Evolutionary conservation across 2,329 filamentous ascomycete species (phyloP), one percentile per base, ranked within the genome.

Genomic region (Polychaeton citri): DNA sequence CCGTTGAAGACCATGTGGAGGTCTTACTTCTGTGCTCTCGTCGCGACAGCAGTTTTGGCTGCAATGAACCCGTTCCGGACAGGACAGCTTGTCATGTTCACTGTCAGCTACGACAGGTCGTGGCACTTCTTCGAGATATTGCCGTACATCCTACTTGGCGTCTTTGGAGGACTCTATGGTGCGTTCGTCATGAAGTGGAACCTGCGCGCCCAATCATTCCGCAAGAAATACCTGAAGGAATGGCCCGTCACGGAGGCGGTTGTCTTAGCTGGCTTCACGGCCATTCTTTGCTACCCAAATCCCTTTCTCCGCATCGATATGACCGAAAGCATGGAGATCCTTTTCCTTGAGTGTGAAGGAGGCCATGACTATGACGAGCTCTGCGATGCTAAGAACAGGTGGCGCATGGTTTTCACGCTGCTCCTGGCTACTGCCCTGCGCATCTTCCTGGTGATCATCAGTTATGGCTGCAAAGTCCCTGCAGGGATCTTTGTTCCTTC

Each of bases 181-280:
- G 88, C 88, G 10, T 85, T 96, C 49, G 86, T 96, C 38, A 98
- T 96, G 57, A 94, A 95, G 56, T 95, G 88, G 85, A 95, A 98
- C 56, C 63, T 98, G 32, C 76, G 83, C 37, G 82, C 79, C 21
- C 86, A 95, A 58, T 77, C 86, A 1, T 96, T 98, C 59, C 77
- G 90, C 38, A 96, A 95, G 64, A 88, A 85, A 52, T 94, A 94
- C 53, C 71, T 98, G 3, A 68, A 75, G 2, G 72, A 82, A 43
- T 90, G 92, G 58, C 81, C 87, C 5, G 74, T 96, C 20, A 69
- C 87, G 3, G 90, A 98, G 58, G 82, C 86, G 0, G 87, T 85
- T 1, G 60, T 93, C 12, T 64, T 98, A 28, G 87, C 90, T 1
- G 74, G 78, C 0, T 71, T 76, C 6, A 98, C 90, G 3, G 90